phyloP scores from a whole-genome alignment of 345 rosid species.

The Eucalyptus sp. region DNA sequence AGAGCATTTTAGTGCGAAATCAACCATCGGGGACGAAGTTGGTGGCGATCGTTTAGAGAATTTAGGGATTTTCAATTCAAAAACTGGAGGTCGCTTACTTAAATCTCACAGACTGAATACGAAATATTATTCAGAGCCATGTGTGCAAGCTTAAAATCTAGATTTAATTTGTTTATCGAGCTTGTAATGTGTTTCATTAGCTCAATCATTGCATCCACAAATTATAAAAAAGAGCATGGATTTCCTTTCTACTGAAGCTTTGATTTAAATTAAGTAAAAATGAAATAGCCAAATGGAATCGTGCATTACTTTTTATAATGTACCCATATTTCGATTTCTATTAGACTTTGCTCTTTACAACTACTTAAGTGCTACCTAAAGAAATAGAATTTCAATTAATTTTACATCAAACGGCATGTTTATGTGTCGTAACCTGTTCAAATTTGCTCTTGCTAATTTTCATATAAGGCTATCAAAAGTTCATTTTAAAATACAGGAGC shows the following conservation, averaged over 20 bases:
- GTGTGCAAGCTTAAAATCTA: fast-evolving
- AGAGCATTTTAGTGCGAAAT: too few species aligned
- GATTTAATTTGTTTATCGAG: fast-evolving
- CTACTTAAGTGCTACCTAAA: fast-evolving
- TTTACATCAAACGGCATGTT: fast-evolving
- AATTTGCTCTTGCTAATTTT: neutral
- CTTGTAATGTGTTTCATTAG: fast-evolving
- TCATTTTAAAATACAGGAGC: neutral
- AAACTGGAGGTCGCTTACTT: fast-evolving
- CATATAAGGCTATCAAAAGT: neutral
- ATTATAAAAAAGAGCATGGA: neutral
- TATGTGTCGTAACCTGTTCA: fast-evolving
- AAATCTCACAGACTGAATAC: fast-evolving
- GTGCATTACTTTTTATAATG: fast-evolving
- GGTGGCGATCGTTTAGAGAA: fast-evolving
- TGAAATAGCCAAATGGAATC: fast-evolving
- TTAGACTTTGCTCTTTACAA: neutral
- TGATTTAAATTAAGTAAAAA: neutral
- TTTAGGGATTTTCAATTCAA: fast-evolving
- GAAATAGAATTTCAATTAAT: fast-evolving
- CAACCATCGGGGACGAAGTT: fast-evolving
- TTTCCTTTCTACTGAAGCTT: fast-evolving
- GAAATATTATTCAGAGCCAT: fast-evolving
- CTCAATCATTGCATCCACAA: fast-evolving
- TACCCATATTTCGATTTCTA: neutral